Base-by-base conservation (phyloP, 2,329 filamentous ascomycete genomes). In the Mollisiaceae sp. region DNA sequence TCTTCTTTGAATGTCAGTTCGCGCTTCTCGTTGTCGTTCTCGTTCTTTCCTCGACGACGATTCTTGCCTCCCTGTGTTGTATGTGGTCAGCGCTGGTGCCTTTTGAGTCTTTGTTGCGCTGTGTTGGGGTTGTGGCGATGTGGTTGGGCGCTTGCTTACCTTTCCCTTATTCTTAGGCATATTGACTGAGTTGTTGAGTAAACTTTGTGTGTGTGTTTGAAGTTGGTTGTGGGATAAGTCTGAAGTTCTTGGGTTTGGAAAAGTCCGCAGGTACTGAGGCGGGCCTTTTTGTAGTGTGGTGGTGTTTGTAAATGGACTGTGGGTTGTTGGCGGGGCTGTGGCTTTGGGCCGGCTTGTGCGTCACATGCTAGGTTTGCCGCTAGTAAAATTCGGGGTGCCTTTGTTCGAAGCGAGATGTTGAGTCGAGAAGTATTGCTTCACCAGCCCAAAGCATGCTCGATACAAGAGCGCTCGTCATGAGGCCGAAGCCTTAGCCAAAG, bases 81-180 rank as follows among this genome's bases (percentile, higher is more conserved):
- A 60, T 27, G 15, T n/a, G 36, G 56, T 66, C 50, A 66, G 60
- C 56, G 27, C 6, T 32, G 27, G 27, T 6, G 27, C 27, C 27
- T 32, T 43, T 50, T n/a, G 4, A 3, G 50, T 43, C 22, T 45
- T 64, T 68, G 62, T 43, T 69, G 65, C 65, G 63, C 55, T 54
- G 60, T 32, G 27, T 14, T 32, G 27, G 27, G 27, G 32, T 43
- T 45, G 50, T 59, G 35, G 35, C 55, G 59, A 60, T 43, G 52
- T 36, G 38, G 27, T 43, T 55, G 60, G 43, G 63, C 39, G 65
- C 86, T 78, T 85, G 65, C 86, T 78, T 85, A 97, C 93, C 85
- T 97, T 97, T 94, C 94, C 94, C 90, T 97, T 97, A 82, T 97
- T 97, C 92, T 97, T 97, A 78, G 94, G 94, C 94, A 97, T 97